Evolutionary conservation across 2,329 filamentous ascomycete genomes (phyloP), one percentile per base, ranked within the genome.

Genomic region (Setomelanomma holmii): DNA sequence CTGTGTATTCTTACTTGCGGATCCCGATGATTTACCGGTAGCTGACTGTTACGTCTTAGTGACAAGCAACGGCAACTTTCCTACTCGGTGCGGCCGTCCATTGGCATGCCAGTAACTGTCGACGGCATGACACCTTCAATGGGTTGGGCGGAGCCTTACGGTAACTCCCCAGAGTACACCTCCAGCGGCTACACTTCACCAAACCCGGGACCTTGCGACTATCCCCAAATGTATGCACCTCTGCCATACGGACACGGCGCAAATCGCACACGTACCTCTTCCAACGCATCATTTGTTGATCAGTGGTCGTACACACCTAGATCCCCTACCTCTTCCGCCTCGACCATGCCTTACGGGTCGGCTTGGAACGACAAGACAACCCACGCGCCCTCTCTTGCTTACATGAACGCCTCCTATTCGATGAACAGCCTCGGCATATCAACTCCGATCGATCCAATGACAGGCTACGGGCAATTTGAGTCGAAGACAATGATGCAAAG

Each of bases 141-240:
- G 10, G 10, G 50, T n/a, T 73, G 66, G 63, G 57, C 45, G 17
- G 67, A 72, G 34, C 55, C 69, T 8, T 72, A 64, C 51, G 60
- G 50, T 35, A 66, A 62, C 10, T 72, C 69, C 4, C 69, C 68
- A 5, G 56, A 59, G 12, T 71, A 68, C 47, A 72, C 71, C 6
- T 73, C 72, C 4, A 72, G 69, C 43, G 71, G 67, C 3, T 71
- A 73, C 41, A 61, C 64, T 43, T 73, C 72, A 22, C 69, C 72
- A 2, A 64, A 66, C 17, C 66, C 60, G 8, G 55, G 48, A 24
- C 54, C 55, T 2, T 57, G 55, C 17, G 70, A 71, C 40, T 73
- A 69, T 40, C 36, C 50, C 4, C 66, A 67, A 35, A 61, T 68
- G 36, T 73, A 68, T 35, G 60, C 66, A n/a, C 65, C 63, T 19